Base-by-base conservation (phyloP, 2,329 filamentous ascomycete genomes). In the Alternaria sp. region DNA sequence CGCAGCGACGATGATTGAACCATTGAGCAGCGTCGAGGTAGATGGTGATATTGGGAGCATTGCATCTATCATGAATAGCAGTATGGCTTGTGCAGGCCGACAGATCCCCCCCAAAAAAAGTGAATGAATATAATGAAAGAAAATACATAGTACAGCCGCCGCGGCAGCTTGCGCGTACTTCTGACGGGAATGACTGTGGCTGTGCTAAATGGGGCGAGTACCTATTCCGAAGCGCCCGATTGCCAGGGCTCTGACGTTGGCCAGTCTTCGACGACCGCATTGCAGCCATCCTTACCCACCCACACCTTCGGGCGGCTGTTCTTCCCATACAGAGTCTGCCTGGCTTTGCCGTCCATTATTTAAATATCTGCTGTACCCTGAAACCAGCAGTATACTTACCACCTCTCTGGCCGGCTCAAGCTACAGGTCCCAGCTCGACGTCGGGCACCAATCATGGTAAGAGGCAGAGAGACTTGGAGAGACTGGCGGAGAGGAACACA, bases 391-490 rank as follows among this genome's bases (percentile, higher is more conserved):
- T 56, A 57, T 51, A 63, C 66, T 54, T 28, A 11, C 56, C 60
- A 57, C 53, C 54, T 54, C 56, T 41, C 51, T 60, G 40, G 60
- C 50, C 60, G 51, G 54, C 60, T 54, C 55, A 44, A 45, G 54
- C 51, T 48, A 45, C 54, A 53, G 51, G 41, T 59, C 59, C 63
- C 67, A 71, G 69, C 61, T 67, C 55, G 62, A 60, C 54, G 62
- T 74, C 65, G 70, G 73, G 73, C 73, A 73, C 56, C 71, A 72
- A 71, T 60, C 67, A 77, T 77, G 74, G 74, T 74, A 76, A 28
- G 51, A n/a, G 36, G 45, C 36, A 61, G 51, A 45, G 28, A 44
- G 57, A 31, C 42, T 42, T 56, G 26, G 46, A 24, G 29, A 44
- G 57, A 31, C 42, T 42, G 56, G 26, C 45, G 23, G 29, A 44